phyloP scores from a whole-genome alignment of 805 yeast species.

The Starmerella bombi region DNA sequence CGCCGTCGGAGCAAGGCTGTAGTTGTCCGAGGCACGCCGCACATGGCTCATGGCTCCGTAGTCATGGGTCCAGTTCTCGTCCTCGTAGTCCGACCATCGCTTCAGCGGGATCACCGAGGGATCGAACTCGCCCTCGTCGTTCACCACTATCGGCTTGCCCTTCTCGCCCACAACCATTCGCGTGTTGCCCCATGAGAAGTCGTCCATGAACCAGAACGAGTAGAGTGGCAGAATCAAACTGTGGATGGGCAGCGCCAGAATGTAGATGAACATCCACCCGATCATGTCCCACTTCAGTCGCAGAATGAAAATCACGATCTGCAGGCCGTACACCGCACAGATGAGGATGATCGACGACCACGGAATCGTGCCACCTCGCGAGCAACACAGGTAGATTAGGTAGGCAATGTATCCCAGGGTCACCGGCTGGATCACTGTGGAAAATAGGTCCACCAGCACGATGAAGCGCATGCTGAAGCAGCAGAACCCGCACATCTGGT shows the following conservation, averaged over 20 bases:
- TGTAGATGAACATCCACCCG: conserved; percentile 44
- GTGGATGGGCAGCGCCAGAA: conserved; percentile 47
- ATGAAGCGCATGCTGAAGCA: conserved; percentile 52
- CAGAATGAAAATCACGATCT: conserved; percentile 40
- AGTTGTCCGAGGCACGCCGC: conserved; percentile 9
- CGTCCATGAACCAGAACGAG: conserved; percentile 54
- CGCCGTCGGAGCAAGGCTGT: conserved; percentile 17
- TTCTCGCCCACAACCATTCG: conserved; percentile 42
- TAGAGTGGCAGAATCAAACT: conserved; percentile 44
- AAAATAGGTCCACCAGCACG: conserved; percentile 42
- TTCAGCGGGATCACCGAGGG: conserved; percentile 41
- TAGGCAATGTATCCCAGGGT: conserved; percentile 38
- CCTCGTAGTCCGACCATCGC: conserved; percentile 47
- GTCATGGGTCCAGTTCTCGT: conserved; percentile 33
- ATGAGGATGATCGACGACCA: conserved; percentile 42
- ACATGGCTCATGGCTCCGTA: conserved; percentile 3
- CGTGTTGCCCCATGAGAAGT: conserved; percentile 56
- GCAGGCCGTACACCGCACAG: conserved; percentile 45
- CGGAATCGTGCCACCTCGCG: conserved; percentile 39
- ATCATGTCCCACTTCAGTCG: conserved; percentile 36
- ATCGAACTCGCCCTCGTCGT: conserved; percentile 41
- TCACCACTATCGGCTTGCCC: conserved; percentile 37
- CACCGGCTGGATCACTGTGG: conserved; percentile 49
- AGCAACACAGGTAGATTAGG: conserved; percentile 38
- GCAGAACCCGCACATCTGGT: conserved; percentile 52